Percentiles rank a stretch among this genome's conserved stretches.
Conservation (phyloP, 1,139 yeast genomes). For the Lodderomyces jiufengensis region DNA sequence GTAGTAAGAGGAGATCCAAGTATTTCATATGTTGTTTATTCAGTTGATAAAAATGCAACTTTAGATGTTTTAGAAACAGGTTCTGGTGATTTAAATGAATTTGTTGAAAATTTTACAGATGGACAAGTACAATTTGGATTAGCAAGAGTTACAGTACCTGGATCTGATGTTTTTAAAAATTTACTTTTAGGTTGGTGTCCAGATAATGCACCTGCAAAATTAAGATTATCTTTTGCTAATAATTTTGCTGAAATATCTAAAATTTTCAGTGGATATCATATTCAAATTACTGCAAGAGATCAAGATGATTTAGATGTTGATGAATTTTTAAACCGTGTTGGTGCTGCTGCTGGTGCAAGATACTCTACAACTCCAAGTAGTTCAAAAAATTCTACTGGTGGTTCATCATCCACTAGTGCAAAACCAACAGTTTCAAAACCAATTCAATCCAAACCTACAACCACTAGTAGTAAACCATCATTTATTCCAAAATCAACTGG, state of each 20-base stretch:
- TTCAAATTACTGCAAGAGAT: conserved; percentile 95
- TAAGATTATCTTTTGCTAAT: conserved; percentile 69
- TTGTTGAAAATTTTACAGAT: conserved; percentile 78
- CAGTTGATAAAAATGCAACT: conserved; percentile 56
- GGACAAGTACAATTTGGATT: conserved; percentile 90
- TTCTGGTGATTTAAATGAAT: conserved; percentile 67
- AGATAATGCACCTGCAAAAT: conserved; percentile 73
- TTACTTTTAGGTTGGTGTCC: conserved; percentile 94
- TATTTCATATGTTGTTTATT: conserved; percentile 58
- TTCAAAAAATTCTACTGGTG: conserved; percentile 11
- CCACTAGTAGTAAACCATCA: conserved; percentile 19
- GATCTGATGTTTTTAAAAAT: conserved; percentile 81
- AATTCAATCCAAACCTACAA: conserved; percentile 19
- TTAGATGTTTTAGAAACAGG: conserved; percentile 59
- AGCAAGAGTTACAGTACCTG: conserved; percentile 83
- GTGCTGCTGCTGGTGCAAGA: conserved; percentile 94
- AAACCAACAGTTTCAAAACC: conserved; percentile 22
- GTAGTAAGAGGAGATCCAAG: conserved; percentile 61
- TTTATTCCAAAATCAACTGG: conserved; percentile 40
- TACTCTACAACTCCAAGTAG: conserved; percentile 52
- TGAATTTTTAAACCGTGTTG: conserved; percentile 71
- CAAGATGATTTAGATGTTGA: conserved; percentile 80
- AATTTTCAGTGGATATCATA: conserved; percentile 78
- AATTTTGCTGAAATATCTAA: conserved; percentile 73
- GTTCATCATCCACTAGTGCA: conserved; percentile 9